phyloP scores from a whole-genome alignment of 2,329 filamentous ascomycete species.

The Microdochium bolleyi region DNA sequence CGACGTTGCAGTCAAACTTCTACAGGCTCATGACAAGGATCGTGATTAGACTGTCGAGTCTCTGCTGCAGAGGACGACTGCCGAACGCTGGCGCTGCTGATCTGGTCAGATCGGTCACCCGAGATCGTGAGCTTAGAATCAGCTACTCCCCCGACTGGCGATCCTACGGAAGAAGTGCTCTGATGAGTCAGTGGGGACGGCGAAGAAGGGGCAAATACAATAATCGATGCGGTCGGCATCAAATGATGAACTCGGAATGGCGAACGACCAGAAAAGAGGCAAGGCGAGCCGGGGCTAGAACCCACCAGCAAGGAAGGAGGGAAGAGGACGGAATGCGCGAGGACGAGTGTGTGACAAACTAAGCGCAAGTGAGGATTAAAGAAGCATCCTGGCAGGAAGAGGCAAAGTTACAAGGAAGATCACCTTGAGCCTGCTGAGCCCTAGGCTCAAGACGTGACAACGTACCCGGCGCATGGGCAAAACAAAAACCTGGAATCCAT shows the following conservation, averaged over 20 bases:
- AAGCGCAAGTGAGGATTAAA: background rate
- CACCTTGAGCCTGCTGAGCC: background rate
- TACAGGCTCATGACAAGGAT: background rate
- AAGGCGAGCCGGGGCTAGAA: background rate
- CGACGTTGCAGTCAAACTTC: background rate
- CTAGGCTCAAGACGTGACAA: background rate
- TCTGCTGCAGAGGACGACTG: too few relatives aligned
- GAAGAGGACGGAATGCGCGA: background rate
- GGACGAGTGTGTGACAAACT: background rate
- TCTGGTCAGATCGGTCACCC: too few relatives aligned
- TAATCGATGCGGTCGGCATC: background rate
- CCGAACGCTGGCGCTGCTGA: too few relatives aligned
- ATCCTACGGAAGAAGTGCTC: too few relatives aligned
- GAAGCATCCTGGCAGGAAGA: background rate
- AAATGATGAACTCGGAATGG: background rate
- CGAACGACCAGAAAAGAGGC: background rate
- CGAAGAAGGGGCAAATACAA: background rate
- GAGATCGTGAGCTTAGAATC: too few relatives aligned
- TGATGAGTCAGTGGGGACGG: too few relatives aligned
- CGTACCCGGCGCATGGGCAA: background rate
- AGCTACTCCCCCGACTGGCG: too few relatives aligned
- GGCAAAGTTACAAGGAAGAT: background rate
- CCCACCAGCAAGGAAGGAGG: background rate
- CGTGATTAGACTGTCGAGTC: background rate
- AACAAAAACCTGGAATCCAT: background rate